phyloP scores from a whole-genome alignment of 768 basidiomycete species.

The Lyophyllum semitale region DNA sequence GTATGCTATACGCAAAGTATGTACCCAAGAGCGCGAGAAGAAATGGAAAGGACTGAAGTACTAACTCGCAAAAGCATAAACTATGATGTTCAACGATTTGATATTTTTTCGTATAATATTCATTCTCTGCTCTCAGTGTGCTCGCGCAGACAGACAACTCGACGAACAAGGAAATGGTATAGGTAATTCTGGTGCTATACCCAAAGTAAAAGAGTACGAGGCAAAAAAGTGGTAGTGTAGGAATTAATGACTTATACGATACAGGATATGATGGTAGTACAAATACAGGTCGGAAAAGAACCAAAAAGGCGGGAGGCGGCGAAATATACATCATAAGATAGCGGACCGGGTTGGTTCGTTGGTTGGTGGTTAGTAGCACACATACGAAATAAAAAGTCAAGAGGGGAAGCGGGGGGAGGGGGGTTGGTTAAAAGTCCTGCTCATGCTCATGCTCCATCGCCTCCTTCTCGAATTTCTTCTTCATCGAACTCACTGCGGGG shows the following conservation, averaged over 20 bases:
- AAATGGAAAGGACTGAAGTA: no score
- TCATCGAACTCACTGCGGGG: conserved; percentile 77
- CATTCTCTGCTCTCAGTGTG: no score
- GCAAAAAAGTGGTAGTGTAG: neutral
- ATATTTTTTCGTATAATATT: no score
- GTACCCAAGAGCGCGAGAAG: no score
- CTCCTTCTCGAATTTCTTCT: conserved; percentile 79
- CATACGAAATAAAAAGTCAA: neutral
- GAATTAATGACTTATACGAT: neutral
- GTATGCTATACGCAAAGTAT: no score
- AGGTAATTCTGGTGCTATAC: neutral
- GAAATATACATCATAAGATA: no score
- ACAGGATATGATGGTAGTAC: neutral
- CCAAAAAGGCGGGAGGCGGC: neutral
- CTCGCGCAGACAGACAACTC: no score
- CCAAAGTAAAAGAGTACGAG: neutral
- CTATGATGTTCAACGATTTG: no score
- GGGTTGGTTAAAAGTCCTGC: conserved; percentile 1
- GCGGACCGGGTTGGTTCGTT: no score
- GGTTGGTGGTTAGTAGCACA: neutral
- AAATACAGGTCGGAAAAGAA: neutral
- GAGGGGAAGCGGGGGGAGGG: neutral
- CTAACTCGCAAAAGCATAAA: no score
- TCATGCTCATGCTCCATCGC: conserved; percentile 56
- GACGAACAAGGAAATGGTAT: neutral